Evolutionary conservation across 1,284 basidiomycete genomes (phyloP).

Genomic region (Apiotrichum siamense): DNA sequence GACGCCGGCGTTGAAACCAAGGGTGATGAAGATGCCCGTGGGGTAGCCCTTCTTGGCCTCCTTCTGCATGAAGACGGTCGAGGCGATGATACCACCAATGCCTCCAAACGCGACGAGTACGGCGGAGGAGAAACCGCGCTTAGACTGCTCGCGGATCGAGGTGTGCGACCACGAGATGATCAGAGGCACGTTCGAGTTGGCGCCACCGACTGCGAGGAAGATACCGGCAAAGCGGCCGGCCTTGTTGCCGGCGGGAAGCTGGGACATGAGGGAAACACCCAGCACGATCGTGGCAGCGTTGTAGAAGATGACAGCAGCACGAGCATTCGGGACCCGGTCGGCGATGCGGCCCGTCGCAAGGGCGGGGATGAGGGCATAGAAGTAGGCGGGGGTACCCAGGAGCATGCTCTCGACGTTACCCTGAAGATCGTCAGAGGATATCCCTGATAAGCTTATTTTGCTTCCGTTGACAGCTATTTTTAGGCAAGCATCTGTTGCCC

Average conservation of each 20-base stretch:
- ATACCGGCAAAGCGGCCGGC: slow-evolving; percentile 31
- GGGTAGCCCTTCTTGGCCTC: slow-evolving; percentile 25
- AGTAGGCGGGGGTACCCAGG: no score
- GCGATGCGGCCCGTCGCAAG: no score
- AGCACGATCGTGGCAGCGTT: not conserved
- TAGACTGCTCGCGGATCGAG: slow-evolving; percentile 48
- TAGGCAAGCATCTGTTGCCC: no score
- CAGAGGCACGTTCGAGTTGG: slow-evolving; percentile 33
- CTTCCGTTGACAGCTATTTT: no score
- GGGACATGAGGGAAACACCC: slow-evolving; percentile 4
- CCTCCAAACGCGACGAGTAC: slow-evolving; percentile 47
- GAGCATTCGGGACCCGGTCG: no score
- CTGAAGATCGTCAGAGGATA: no score
- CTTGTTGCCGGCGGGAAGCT: slow-evolving; percentile 3
- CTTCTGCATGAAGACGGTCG: slow-evolving; percentile 28
- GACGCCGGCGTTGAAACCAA: slow-evolving; percentile 28
- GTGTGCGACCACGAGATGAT: slow-evolving; percentile 42
- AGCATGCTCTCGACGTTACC: no score
- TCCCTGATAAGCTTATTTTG: no score
- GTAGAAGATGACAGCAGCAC: slow-evolving; percentile 1
- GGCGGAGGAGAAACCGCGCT: slow-evolving; percentile 42
- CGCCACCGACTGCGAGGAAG: slow-evolving; percentile 46
- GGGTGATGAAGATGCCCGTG: slow-evolving; percentile 24
- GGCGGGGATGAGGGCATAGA: no score
- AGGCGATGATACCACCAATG: slow-evolving; percentile 49